Evolutionary conservation across 2,329 filamentous ascomycete species (phyloP).

Genomic region (Hypoxylon sp.): DNA sequence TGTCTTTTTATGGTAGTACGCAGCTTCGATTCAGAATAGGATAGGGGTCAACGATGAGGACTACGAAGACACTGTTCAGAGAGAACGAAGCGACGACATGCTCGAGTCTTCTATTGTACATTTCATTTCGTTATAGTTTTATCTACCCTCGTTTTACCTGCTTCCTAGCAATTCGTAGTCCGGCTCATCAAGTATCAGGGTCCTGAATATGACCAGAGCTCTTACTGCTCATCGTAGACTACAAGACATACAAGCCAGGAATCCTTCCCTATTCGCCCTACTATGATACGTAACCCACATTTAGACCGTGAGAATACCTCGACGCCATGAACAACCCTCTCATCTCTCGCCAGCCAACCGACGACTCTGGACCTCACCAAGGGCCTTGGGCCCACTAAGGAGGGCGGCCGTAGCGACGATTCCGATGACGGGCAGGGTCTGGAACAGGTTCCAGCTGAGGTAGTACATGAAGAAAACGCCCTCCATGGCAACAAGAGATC

Average conservation of each 20-base stretch:
- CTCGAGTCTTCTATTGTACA: constrained; percentile 17
- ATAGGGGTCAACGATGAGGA: not conserved
- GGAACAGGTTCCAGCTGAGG: constrained; percentile 90
- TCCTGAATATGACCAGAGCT: not conserved
- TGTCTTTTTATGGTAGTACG: no score
- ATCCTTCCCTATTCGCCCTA: not conserved
- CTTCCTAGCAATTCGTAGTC: constrained; percentile 1
- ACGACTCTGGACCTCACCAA: constrained; percentile 92
- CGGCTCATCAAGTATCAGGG: not conserved
- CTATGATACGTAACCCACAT: not conserved
- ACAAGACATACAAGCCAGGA: not conserved
- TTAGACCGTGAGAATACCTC: not conserved
- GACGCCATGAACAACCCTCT: constrained; percentile 4
- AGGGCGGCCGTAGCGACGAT: constrained; percentile 80
- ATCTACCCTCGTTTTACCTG: constrained; percentile 18
- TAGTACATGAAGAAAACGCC: constrained; percentile 97
- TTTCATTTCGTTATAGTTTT: constrained; percentile 27
- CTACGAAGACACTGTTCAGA: not conserved
- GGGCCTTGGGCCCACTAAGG: constrained; percentile 88
- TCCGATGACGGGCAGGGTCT: constrained; percentile 81
- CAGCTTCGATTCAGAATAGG: no score
- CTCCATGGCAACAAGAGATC: constrained; percentile 89
- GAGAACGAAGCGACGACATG: not conserved
- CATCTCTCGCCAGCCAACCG: constrained; percentile 78
- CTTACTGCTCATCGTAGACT: not conserved